These are phyloP conservation scores for Lactifluus subvellereus DNA, from an alignment of 768 basidiomycete genomes.

Conservation along the genomic window DNA sequence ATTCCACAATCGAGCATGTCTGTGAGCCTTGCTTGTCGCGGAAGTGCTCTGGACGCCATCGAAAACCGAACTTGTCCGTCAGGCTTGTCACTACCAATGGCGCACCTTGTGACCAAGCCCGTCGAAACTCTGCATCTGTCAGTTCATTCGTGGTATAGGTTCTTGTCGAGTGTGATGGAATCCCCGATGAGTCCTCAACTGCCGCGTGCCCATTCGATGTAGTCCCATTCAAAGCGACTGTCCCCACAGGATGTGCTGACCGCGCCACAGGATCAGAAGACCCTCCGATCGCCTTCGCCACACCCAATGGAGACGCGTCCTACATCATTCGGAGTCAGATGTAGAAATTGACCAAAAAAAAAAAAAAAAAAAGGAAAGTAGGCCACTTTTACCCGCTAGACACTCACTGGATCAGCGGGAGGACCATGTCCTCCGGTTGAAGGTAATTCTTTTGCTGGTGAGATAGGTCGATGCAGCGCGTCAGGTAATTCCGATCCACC, in stretches of 20 bases:
- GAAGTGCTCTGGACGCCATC: constrained; percentile 85
- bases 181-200: constrained; percentile 15
- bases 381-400: background rate
- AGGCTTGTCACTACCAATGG: constrained; percentile 75
- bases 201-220: background rate
- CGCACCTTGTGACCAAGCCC: constrained; percentile 66
- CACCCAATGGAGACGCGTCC: background rate
- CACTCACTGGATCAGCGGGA: constrained; percentile 1
- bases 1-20: constrained; percentile 71
- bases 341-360: background rate
- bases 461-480: background rate
- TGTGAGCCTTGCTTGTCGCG: constrained; percentile 58
- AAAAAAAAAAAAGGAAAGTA: background rate
- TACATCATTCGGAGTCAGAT: background rate
- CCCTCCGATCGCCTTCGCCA: constrained; percentile 2
- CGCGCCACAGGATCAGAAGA: background rate
- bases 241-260: background rate
- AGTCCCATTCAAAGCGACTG: background rate
- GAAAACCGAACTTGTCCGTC: constrained; percentile 51
- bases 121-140: constrained; percentile 54
- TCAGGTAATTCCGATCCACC: background rate
- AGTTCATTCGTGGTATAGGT: constrained; percentile 46
- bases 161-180: constrained; percentile 37
- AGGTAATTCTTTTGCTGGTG: background rate
- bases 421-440: background rate